Percentiles rank a stretch among this genome's conserved stretches.
Conservation (phyloP, 371 early-diverging fungal genomes). For the Saksenaea vasiformis region DNA sequence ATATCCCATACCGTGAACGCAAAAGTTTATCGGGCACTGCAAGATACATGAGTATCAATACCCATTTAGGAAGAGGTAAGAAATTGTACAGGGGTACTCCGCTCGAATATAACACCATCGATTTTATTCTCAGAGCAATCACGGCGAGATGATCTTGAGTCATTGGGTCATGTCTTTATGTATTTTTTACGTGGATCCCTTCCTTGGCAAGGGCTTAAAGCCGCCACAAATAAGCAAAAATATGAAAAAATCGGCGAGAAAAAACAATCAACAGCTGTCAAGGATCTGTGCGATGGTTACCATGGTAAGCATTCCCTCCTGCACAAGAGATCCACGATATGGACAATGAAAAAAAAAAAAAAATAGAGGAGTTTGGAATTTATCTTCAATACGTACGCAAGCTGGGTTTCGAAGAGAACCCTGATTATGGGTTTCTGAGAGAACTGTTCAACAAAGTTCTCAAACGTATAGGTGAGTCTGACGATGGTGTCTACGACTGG, state of each 20-base stretch:
- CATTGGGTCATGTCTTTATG: constrained; percentile 91
- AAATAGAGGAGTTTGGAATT: constrained; percentile 77
- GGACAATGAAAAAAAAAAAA: not conserved
- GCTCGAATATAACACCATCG: not conserved
- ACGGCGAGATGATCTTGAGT: constrained; percentile 92
- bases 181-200: constrained; percentile 88
- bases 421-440: constrained; percentile 86
- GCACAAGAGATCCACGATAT: constrained; percentile 57
- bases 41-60: constrained; percentile 92
- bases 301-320: constrained; percentile 47
- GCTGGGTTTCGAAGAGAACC: constrained; percentile 90
- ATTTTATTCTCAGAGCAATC: constrained; percentile 68
- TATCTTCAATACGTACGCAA: constrained; percentile 88
- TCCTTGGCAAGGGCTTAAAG: constrained; percentile 95
- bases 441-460: constrained; percentile 83
- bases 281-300: constrained; percentile 75
- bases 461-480: constrained; percentile 63
- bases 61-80: constrained; percentile 74
- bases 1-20: constrained; percentile 81
- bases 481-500: constrained; percentile 93
- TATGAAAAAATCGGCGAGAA: constrained; percentile 90
- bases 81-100: constrained; percentile 1
- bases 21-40: constrained; percentile 90
- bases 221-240: constrained; percentile 89
- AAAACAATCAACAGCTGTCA: constrained; percentile 76